Base-by-base conservation (phyloP, 768 basidiomycete species). In the Polyporus arcularius region DNA sequence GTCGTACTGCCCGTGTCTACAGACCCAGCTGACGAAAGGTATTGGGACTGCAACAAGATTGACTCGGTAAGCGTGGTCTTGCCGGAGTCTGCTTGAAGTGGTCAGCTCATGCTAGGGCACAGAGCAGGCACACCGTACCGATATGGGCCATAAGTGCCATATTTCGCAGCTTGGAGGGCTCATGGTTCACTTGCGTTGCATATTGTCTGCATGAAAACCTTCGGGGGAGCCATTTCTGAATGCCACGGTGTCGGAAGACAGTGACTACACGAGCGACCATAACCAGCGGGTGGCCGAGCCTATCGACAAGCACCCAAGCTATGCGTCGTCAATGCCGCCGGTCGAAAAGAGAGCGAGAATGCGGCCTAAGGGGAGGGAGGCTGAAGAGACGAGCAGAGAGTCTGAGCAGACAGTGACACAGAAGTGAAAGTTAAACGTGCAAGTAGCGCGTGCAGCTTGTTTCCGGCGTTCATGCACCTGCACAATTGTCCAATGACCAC, bases 31-130 rank as follows among this genome's bases (percentile, higher is more conserved):
- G 81, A 75, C 5, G 85, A 79, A 31, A 95, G 76, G 71, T 90
- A 94, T 1, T 83, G 81, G 6, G 91, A 92, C 54, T 82, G 85
- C 57, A 88, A 82, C 26, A 95, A 79, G 43, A 95, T 90, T 10
- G 93, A 94, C 75, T 95, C 92, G 1, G 92, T 94, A 28, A 95
- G 72, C 4, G 92, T 94, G 0, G 92, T 94, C 76, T 94, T 94
- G 32, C 92, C 92, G 7, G 92, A 94, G 73, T 94, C 92, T 94
- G 61, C 38, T 40, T 50, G 3, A 46, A 26, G 53, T 53, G 60
- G 41, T 54, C 31, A 53, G 63, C 63, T 39, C 1, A 10, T 4
- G n/a, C 8, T 30, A 10, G 18, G 15, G 14, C 26, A 38, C 28
- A 35, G 32, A 4, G 67, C 14, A n/a, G 31, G 21, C 11, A 21